Conservation (phyloP, 108 stramenopile species). For the Discostella pseudostelligera region DNA sequence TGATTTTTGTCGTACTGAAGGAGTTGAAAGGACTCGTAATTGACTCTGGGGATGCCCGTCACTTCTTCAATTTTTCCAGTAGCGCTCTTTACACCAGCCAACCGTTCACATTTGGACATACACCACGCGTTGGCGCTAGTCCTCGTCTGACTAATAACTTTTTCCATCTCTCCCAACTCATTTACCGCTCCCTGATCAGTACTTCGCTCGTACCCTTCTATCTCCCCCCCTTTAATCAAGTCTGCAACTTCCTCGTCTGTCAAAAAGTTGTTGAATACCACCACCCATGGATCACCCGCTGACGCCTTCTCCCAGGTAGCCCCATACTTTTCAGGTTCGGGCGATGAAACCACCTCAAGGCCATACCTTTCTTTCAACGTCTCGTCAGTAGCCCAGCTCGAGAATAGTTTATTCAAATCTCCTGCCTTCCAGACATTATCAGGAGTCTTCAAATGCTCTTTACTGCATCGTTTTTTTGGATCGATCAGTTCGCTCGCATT, state of each 20-base stretch:
- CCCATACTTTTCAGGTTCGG: constrained; percentile 26
- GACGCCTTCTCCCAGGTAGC: constrained; percentile 42
- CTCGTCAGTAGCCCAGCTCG: constrained; percentile 46
- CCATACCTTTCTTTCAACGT: constrained; percentile 36
- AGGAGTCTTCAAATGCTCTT: constrained; percentile 53
- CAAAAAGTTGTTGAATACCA: constrained; percentile 59
- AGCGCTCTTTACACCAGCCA: constrained; percentile 40
- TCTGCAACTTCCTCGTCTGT: constrained; percentile 46
- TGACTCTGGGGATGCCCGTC: constrained; percentile 40
- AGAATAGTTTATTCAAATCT: constrained; percentile 60
- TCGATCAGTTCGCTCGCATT: constrained; percentile 52
- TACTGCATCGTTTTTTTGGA: constrained; percentile 51
- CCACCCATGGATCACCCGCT: constrained; percentile 54
- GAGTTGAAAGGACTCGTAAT: constrained; percentile 70
- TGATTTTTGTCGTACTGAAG: constrained; percentile 51
- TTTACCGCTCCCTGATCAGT: constrained; percentile 60
- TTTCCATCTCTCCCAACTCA: constrained; percentile 59
- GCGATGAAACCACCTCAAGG: constrained; percentile 28
- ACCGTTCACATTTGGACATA: constrained; percentile 43
- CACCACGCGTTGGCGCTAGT: constrained; percentile 74
- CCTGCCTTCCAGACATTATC: constrained; percentile 62
- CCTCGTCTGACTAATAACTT: constrained; percentile 57
- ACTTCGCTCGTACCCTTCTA: constrained; percentile 38
- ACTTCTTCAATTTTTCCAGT: constrained; percentile 4
- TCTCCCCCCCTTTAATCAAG: constrained; percentile 44